Conservation (phyloP, 2,329 filamentous ascomycete species). For the Bisporella sp. region DNA sequence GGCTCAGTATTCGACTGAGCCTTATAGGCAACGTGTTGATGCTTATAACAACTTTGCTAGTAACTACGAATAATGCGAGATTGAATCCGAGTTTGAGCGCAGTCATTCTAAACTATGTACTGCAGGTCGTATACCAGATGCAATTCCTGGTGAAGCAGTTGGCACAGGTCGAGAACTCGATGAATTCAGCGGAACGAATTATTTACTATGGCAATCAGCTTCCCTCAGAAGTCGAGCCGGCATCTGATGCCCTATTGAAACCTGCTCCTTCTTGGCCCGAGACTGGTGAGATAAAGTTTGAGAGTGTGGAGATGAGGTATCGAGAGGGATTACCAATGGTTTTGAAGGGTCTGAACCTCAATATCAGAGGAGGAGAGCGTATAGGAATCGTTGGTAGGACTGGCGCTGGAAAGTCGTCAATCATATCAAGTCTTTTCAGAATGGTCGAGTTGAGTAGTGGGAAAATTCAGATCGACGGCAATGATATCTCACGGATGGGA, state of each 20-base stretch:
- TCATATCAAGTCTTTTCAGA: conserved; percentile 74
- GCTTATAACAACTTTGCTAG: conserved; percentile 55
- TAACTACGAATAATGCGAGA: conserved; percentile 56
- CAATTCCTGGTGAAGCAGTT: conserved; percentile 63
- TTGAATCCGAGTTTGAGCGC: conserved; percentile 58
- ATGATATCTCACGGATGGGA: conserved; percentile 63
- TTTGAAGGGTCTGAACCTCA: conserved; percentile 60
- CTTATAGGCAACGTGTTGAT: conserved; percentile 53
- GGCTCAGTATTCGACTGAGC: conserved; percentile 58
- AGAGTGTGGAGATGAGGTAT: conserved; percentile 53
- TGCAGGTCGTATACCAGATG: conserved; percentile 62
- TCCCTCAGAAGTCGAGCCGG: not conserved
- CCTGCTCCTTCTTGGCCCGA: conserved; percentile 54
- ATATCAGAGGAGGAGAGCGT: conserved; percentile 64
- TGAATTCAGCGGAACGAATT: conserved; percentile 62
- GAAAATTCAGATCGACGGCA: conserved; percentile 53
- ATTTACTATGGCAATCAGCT: conserved; percentile 48
- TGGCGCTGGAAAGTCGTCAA: conserved; percentile 71
- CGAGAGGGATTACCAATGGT: conserved; percentile 63
- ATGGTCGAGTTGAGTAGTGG: conserved; percentile 57
- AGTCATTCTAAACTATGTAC: conserved; percentile 58
- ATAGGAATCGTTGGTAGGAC: conserved; percentile 75
- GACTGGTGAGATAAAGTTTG: conserved; percentile 45
- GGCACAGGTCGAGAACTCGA: conserved; percentile 63
- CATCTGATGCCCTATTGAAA: not conserved